phyloP scores from a whole-genome alignment of 2,329 filamentous ascomycete genomes.

The Sporothrix curviconia region DNA sequence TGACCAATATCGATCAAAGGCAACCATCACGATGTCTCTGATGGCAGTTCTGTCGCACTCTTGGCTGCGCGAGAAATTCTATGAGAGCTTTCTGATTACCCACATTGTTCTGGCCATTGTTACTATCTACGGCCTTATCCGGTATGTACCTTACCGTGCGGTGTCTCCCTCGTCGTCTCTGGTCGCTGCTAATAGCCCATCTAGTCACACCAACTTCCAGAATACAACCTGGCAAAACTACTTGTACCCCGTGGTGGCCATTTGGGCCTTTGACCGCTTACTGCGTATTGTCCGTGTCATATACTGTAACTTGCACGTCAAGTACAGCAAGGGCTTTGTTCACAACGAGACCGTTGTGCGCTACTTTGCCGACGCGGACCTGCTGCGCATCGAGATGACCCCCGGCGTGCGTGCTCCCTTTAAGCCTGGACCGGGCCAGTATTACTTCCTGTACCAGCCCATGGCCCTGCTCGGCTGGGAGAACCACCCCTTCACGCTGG shows the following conservation, averaged over 20 bases:
- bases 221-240: not conserved
- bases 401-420: not conserved
- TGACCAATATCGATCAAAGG: no score
- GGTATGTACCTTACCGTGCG: not conserved
- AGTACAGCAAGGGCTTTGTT: not conserved
- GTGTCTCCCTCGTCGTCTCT: no score
- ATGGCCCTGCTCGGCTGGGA: slow-evolving; percentile 37
- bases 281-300: slow-evolving; percentile 35
- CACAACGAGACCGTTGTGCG: not conserved
- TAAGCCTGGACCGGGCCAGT: slow-evolving; percentile 33
- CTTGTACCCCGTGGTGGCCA: slow-evolving; percentile 10
- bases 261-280: slow-evolving; percentile 15
- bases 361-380: not conserved
- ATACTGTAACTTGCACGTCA: slow-evolving; percentile 30
- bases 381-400: not conserved
- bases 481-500: slow-evolving; percentile 44
- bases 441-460: slow-evolving; percentile 38
- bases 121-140: slow-evolving; percentile 28
- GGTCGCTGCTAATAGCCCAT: no score
- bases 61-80: slow-evolving; percentile 44
- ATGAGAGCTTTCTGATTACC: slow-evolving; percentile 40
- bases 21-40: slow-evolving; percentile 35
- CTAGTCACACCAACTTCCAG: not conserved
- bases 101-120: slow-evolving; percentile 37
- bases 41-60: slow-evolving; percentile 42